Conservation (phyloP, 2,329 filamentous ascomycete species). For the Ceratocystis papillata region DNA sequence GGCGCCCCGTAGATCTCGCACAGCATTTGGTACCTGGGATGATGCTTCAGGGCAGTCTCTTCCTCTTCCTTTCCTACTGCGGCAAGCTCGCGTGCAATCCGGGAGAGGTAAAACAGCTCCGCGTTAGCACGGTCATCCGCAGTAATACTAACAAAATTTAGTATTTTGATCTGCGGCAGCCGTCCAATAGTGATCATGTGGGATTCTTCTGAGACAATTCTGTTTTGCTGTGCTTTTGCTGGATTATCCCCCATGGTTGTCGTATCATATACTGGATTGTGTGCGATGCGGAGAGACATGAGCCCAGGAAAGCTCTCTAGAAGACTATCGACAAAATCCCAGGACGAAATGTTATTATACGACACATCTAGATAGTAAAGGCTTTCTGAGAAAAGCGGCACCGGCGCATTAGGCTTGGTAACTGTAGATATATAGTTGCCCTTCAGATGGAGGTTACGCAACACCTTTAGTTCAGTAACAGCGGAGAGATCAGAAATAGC, state of each 20-base stretch:
- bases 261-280: constrained; percentile 69
- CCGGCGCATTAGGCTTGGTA: constrained; percentile 28
- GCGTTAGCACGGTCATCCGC: constrained; percentile 69
- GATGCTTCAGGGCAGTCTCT: constrained; percentile 45
- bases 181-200: constrained; percentile 82
- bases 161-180: constrained; percentile 51
- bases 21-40: constrained; percentile 63
- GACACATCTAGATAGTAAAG: constrained; percentile 62
- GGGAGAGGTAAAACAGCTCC: constrained; percentile 84
- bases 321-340: constrained; percentile 64
- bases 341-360: constrained; percentile 57
- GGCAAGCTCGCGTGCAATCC: constrained; percentile 66
- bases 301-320: constrained; percentile 60
- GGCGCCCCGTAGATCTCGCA: constrained; percentile 69
- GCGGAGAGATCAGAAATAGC: constrained; percentile 46
- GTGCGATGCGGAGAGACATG: constrained; percentile 62
- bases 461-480: constrained; percentile 41
- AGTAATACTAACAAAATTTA: constrained; percentile 67
- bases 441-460: constrained; percentile 60
- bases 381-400: constrained; percentile 42
- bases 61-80: constrained; percentile 42
- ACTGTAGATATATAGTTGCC: constrained; percentile 54
- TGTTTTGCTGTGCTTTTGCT: constrained; percentile 38
- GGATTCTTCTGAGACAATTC: constrained; percentile 51
- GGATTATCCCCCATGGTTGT: constrained; percentile 29